Evolutionary conservation across 2,329 filamentous ascomycete genomes (phyloP).

Genomic region (Phialemonium atrogriseum): DNA sequence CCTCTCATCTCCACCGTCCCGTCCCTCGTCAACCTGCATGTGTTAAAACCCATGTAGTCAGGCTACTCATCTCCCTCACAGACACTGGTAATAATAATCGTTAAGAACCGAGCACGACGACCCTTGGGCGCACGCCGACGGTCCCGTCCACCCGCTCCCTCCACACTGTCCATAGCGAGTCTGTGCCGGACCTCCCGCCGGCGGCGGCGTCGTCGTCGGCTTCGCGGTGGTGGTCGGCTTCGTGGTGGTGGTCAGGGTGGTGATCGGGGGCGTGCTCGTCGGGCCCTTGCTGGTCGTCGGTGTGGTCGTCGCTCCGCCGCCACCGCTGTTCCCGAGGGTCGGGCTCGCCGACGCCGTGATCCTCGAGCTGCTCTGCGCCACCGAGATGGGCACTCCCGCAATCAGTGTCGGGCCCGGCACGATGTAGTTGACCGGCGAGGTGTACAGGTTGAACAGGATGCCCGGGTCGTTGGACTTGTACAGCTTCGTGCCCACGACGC

Average conservation of each 20-base stretch:
- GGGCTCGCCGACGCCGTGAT: slow-evolving; percentile 9
- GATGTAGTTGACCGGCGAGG: slow-evolving; percentile 6
- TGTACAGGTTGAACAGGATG: slow-evolving; percentile 46
- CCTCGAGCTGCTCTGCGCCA: slow-evolving; percentile 10
- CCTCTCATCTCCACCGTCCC: too few relatives aligned
- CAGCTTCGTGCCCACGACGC: slow-evolving; percentile 40
- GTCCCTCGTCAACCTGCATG: too few relatives aligned
- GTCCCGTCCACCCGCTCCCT: slow-evolving; percentile 28
- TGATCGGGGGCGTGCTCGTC: slow-evolving; percentile 2
- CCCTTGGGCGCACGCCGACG: slow-evolving; percentile 26
- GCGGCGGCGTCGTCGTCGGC: slow-evolving; percentile 3
- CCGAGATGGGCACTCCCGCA: slow-evolving; percentile 13
- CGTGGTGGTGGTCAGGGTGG: slow-evolving; percentile 3
- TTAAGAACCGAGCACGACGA: slow-evolving; percentile 29
- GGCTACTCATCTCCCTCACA: slow-evolving; percentile 3
- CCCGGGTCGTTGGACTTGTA: slow-evolving; percentile 45
- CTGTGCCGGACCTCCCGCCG: slow-evolving; percentile 2
- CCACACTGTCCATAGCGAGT: slow-evolving; percentile 30
- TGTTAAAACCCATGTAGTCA: too few relatives aligned
- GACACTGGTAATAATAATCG: slow-evolving; percentile 34
- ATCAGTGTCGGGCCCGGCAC: slow-evolving; percentile 11
- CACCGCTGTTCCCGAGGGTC: background rate
- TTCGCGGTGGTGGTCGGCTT: slow-evolving; percentile 2
- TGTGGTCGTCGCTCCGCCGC: slow-evolving; percentile 2
- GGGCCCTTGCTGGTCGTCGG: background rate